Evolutionary conservation across 768 basidiomycete genomes (phyloP), one percentile per base, ranked within the genome.

Genomic region (Ramaria sp.): DNA sequence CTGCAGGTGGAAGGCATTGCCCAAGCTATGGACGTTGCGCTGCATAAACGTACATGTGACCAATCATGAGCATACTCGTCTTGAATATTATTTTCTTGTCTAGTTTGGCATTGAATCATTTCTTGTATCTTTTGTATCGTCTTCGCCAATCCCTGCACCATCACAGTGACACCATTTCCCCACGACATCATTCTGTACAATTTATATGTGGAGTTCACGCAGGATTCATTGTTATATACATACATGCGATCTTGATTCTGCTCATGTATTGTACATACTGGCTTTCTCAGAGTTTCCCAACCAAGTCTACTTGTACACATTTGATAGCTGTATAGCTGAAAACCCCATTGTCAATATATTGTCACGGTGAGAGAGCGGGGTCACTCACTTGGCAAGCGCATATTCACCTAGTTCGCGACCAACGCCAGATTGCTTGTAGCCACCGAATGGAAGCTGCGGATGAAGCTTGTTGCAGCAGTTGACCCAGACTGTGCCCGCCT

Each of bases 381-480:
- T 48, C 1, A 69, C 75, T 45, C 63, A 82, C 78, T 78, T 77
- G 37, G 73, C 67, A 37, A 84, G 63, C 13, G 85, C 89, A 66
- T 90, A 86, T 57, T 87, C 82, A 28, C 88, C 89, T 38, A 84
- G 65, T 66, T 91, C 89, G 28, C 86, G 76, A 18, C 89, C 89
- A 20, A 89, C 82, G 56, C 88, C 88, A 36, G 79, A 82, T 62
- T 85, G 79, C 73, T 90, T 93, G 75, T 75, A 91, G 8, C 90
- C 90, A 57, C 90, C 90, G 63, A 92, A 92, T 0, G 90, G 87
- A 18, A 88, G 73, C 25, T 73, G 72, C 3, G 73, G 59, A 60
- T 83, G 71, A 13, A 82, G 64, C 56, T 66, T 64, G 61, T 78
- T 78, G 44, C 67, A 69, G 56, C 73, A 74, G 49, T 68, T 62